Base-by-base conservation (phyloP, 176 grass and related monocot genomes). In the Areca catechu region DNA sequence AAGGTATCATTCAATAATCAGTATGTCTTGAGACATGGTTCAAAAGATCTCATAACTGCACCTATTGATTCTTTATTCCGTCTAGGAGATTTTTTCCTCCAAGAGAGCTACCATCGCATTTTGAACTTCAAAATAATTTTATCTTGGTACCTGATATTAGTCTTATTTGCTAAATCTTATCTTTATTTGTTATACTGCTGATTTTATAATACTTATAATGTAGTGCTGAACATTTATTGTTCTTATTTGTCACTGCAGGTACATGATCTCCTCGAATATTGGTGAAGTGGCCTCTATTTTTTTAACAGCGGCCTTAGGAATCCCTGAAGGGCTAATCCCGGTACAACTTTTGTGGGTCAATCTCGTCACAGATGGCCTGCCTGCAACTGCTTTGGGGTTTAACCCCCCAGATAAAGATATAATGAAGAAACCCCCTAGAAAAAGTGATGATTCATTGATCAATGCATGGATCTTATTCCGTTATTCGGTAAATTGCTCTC, bases 271-370 rank as follows among this genome's bases (percentile, higher is more conserved):
- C 4, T 69, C 74, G 28, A 69, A 69, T 25, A 77, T 69, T 24
- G 65, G 63, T 51, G 74, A 77, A 61, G 74, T 69, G 18, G 74
- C 43, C 16, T 69, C 65, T 2, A 74, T 80, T 56, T 80, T 80
- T 18, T 30, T 80, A 24, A 75, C 77, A 51, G 57, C 64, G 50
- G 73, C 71, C 20, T 63, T 80, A 56, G 78, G 71, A 20, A 75
- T 80, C 56, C 71, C 71, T 16, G 71, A 80, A 57, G 78, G 78
- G 16, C 50, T 75, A 24, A 80, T 75, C 51, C 71, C 71, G 12
- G 78, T 80, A 24, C 78, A 80, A 14, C 72, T 76, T 51, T 53
- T 76, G 22, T 76, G 73, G 73, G 63, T 76, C 28, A 76, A 76
- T 61, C 62, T 75, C 7, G 72, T 75, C 17, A 75, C 72, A 7